These are phyloP conservation scores for Lachnellula hyalina DNA, from an alignment of 2,329 filamentous ascomycete species.

Conservation along the genomic window DNA sequence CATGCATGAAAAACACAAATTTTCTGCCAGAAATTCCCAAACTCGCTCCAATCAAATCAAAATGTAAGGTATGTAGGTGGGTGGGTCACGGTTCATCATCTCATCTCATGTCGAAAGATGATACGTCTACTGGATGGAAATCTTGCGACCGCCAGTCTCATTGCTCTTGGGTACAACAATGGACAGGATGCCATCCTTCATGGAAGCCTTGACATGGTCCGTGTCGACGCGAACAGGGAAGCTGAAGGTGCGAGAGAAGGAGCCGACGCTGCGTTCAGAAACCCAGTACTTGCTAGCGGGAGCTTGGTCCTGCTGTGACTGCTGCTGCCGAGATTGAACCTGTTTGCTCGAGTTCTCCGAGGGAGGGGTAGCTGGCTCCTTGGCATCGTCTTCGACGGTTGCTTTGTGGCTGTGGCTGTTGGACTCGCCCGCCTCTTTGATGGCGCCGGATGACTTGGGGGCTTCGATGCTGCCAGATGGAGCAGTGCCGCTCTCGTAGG, in stretches of 20 bases:
- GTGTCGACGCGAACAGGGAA: conserved; percentile 62
- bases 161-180: conserved; percentile 62
- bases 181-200: conserved; percentile 61
- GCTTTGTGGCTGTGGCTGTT: conserved; percentile 50
- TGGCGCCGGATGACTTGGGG: conserved; percentile 32
- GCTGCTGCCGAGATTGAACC: conserved; percentile 15
- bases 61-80: too few species aligned
- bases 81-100: not conserved
- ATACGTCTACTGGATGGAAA: conserved; percentile 37
- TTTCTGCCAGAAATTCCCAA: not conserved
- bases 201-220: conserved; percentile 53
- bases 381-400: conserved; percentile 51
- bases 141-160: conserved; percentile 52
- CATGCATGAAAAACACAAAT: not conserved
- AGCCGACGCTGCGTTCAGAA: conserved; percentile 58
- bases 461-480: conserved; percentile 46
- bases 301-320: conserved; percentile 11
- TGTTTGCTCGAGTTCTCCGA: too few species aligned
- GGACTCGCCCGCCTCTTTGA: conserved; percentile 36
- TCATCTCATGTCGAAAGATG: not conserved
- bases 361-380: conserved; percentile 2
- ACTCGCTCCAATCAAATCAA: not conserved
- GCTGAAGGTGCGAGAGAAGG: conserved; percentile 63
- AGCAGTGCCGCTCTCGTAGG: conserved; percentile 43
- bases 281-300: conserved; percentile 62